These are phyloP conservation scores for Leishmania martiniquensis DNA, from an alignment of 208 protist genomes.

Conservation along the genomic window DNA sequence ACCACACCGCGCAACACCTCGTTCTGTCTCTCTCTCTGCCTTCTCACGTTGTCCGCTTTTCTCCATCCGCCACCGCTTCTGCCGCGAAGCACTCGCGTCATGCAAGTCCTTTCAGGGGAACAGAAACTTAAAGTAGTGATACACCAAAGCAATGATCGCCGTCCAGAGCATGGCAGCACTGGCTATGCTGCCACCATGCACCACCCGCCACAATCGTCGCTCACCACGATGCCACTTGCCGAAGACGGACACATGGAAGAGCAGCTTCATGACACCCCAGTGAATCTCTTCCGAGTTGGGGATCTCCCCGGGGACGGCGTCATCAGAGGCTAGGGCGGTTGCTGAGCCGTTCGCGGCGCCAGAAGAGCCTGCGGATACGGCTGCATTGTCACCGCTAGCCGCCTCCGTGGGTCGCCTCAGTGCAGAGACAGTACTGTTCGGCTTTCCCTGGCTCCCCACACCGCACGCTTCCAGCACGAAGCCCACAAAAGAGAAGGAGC, in stretches of 20 bases:
- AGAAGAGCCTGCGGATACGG: not conserved
- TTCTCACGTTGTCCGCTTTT: not conserved
- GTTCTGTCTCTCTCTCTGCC: not conserved
- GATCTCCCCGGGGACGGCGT: conserved; percentile 8
- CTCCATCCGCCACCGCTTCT: not conserved
- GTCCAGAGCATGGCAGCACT: conserved; percentile 40
- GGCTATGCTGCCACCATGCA: conserved; percentile 55
- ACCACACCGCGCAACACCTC: not conserved
- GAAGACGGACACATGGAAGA: conserved; percentile 97
- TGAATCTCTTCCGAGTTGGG: conserved; percentile 46
- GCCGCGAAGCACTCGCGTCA: not conserved
- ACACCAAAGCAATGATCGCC: conserved; percentile 65
- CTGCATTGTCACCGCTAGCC: not conserved
- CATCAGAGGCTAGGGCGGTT: not conserved
- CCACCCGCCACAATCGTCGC: conserved; percentile 37
- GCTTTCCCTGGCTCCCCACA: conserved; percentile 31
- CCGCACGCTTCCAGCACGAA: conserved; percentile 71
- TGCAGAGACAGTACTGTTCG: not conserved
- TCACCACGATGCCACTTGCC: conserved; percentile 63
- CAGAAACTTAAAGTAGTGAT: conserved; percentile 95
- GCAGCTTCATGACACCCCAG: conserved; percentile 95
- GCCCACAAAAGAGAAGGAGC: conserved; percentile 70
- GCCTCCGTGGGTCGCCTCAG: not conserved
- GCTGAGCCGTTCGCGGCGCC: not conserved
- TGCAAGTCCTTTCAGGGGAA: conserved; percentile 17